Evolutionary conservation across 495 filamentous ascomycete species (phyloP), one percentile per base, ranked within the genome.

Genomic region (Penicillium ochrochloron): DNA sequence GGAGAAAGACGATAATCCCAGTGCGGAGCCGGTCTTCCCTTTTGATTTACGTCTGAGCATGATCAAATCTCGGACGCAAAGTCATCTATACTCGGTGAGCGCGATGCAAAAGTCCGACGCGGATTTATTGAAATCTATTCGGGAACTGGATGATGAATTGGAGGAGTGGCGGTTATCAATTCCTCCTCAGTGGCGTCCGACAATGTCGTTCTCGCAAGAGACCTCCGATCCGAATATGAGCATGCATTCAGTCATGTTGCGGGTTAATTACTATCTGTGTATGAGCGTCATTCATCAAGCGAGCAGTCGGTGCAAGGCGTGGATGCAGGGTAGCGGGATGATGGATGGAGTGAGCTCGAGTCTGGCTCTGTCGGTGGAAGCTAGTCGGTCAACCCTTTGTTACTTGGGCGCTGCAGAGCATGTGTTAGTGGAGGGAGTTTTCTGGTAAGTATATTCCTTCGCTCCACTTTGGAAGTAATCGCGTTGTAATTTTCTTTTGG

Each of bases 241-340:
- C 57, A 79, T 83, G 71, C 75, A 83, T 27, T 73, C 73, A 1
- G 71, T 84, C 51, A 76, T 84, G 54, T 66, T 83, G 35, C 76
- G 80, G 14, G 39, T 86, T 12, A 82, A 84, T 54, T 86, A 84
- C 58, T 82, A 84, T 48, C 71, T 83, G 37, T 81, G 82, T 59
- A 76, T 85, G 70, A 79, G 76, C 6, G 78, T 81, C 23, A 84
- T 86, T 60, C 83, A 85, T 63, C 72, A 78, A 21, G 82, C 83
- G 9, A 84, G 81, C 52, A 80, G 79, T 21, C 66, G 82, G 12
- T 84, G 80, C 65, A 72, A 78, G 35, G 70, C 81, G 31, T 80
- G 73, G 77, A 61, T 61, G 17, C 67, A 75, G 3, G 71, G 68
- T 33, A 74, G 71, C 54, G 76, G 77, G 35, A 75, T 80, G 63